Evolutionary conservation across 306 rosid genomes (phyloP).

Genomic region (Inga laurina): DNA sequence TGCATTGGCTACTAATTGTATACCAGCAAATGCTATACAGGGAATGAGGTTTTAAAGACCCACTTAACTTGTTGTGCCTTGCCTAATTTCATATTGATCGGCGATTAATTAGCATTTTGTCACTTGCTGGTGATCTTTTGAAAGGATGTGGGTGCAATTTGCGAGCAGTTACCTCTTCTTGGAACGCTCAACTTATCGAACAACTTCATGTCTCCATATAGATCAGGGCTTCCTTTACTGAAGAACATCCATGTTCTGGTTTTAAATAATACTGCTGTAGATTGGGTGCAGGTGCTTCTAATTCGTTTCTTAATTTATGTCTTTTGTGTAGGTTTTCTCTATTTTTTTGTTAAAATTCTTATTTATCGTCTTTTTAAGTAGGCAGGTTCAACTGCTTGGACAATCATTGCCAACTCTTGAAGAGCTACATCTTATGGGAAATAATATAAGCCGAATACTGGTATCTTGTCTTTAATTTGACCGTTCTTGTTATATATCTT

Average conservation of each 20-base stretch:
- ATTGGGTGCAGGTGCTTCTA: slow-evolving; percentile 71
- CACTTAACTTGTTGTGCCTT: slow-evolving; percentile 10
- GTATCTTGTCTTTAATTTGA: slow-evolving; percentile 44
- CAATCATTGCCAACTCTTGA: slow-evolving; percentile 66
- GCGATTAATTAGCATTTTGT: slow-evolving; percentile 26
- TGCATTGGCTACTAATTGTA: neutral
- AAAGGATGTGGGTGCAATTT: slow-evolving; percentile 83
- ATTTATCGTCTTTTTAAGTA: slow-evolving; percentile 33
- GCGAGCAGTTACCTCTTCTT: slow-evolving; percentile 74
- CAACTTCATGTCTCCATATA: slow-evolving; percentile 63
- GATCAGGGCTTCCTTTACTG: slow-evolving; percentile 56
- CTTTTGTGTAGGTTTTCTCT: neutral
- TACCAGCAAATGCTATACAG: neutral
- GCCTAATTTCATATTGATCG: slow-evolving; percentile 10
- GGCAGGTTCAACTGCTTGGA: slow-evolving; percentile 77
- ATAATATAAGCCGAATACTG: slow-evolving; percentile 65
- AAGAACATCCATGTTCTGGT: slow-evolving; percentile 66
- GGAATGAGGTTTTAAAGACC: neutral
- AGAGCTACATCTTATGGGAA: slow-evolving; percentile 91
- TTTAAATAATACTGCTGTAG: slow-evolving; percentile 68
- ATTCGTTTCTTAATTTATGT: slow-evolving; percentile 23
- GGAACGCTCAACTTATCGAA: slow-evolving; percentile 67
- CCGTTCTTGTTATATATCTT: slow-evolving; percentile 22
- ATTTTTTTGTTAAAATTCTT: slow-evolving; percentile 21
- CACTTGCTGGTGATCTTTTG: slow-evolving; percentile 35